phyloP scores from a whole-genome alignment of 1,284 basidiomycete species.

The Wolfiporia cocos region DNA sequence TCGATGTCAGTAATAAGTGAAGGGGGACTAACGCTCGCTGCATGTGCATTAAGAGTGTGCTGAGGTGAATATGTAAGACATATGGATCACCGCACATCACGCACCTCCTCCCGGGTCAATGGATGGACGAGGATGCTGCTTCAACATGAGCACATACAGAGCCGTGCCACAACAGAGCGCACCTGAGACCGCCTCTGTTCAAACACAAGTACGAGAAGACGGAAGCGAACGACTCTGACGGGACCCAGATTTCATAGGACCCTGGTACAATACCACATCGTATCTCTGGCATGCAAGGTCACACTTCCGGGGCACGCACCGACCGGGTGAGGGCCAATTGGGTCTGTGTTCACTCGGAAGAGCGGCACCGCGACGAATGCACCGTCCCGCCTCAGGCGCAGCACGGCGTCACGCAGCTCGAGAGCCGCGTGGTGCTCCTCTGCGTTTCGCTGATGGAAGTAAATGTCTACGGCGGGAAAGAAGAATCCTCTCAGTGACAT shows the following conservation, averaged over 20 bases:
- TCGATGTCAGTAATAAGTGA: too few species aligned
- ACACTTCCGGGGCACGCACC: conserved; percentile 33
- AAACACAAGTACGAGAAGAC: conserved; percentile 69
- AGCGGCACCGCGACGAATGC: conserved; percentile 74
- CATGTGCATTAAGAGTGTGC: too few species aligned
- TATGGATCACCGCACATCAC: too few species aligned
- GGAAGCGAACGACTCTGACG: conserved; percentile 61
- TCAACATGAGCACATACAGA: not conserved
- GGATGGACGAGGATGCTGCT: conserved; percentile 64
- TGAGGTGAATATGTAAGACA: too few species aligned
- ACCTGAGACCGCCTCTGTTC: conserved; percentile 66
- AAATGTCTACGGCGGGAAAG: conserved; percentile 70
- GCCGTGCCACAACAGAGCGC: not conserved
- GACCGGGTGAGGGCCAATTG: conserved; percentile 71
- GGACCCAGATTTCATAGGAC: conserved; percentile 75
- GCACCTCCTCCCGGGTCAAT: conserved; percentile 58
- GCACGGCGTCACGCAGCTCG: conserved; percentile 61
- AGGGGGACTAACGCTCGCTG: too few species aligned
- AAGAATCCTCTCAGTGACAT: too few species aligned
- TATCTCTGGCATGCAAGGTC: not conserved
- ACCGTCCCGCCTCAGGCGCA: conserved; percentile 61
- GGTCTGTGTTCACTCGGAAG: conserved; percentile 59
- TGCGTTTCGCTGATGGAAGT: conserved; percentile 65
- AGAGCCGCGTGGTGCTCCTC: conserved; percentile 59
- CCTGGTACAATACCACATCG: conserved; percentile 34